These are phyloP conservation scores for Entomortierella chlamydospora DNA, from an alignment of 192 early-diverging fungal species.

Conservation along the genomic window DNA sequence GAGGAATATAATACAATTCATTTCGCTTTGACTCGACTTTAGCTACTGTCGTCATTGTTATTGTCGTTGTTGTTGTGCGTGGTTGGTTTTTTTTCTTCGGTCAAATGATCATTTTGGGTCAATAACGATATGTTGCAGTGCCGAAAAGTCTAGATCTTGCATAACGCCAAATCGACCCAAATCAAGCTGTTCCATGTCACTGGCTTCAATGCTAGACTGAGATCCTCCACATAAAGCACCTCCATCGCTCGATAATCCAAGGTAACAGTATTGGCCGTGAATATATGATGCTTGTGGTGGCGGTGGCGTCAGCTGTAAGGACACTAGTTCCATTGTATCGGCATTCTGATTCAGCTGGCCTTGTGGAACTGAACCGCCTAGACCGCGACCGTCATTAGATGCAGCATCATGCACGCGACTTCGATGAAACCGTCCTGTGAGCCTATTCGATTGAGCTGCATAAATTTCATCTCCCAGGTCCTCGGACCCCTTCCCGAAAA, in stretches of 20 bases:
- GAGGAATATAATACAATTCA: too few species aligned
- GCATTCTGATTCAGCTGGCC: background rate
- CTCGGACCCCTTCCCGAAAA: background rate
- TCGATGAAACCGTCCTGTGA: background rate
- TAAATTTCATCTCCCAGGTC: background rate
- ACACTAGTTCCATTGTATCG: background rate
- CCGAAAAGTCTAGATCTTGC: conserved; percentile 45
- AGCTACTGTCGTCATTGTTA: background rate
- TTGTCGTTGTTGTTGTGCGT: too few species aligned
- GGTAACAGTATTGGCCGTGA: conserved; percentile 6
- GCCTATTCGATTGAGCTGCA: background rate
- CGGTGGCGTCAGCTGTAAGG: background rate
- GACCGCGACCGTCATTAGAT: background rate
- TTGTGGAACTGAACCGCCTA: background rate
- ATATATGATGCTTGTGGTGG: conserved; percentile 32
- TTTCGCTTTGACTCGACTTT: too few species aligned
- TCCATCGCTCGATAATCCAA: background rate
- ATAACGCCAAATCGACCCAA: conserved; percentile 39
- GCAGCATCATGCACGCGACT: background rate
- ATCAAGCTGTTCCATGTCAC: conserved; percentile 4
- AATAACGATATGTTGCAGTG: conserved; percentile 19
- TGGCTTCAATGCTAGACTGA: background rate
- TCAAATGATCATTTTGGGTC: conserved; percentile 21
- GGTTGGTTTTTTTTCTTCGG: background rate
- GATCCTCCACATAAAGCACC: background rate